Conservation (phyloP, 2,329 filamentous ascomycete genomes). For the Calonectria pseudoreteaudii region DNA sequence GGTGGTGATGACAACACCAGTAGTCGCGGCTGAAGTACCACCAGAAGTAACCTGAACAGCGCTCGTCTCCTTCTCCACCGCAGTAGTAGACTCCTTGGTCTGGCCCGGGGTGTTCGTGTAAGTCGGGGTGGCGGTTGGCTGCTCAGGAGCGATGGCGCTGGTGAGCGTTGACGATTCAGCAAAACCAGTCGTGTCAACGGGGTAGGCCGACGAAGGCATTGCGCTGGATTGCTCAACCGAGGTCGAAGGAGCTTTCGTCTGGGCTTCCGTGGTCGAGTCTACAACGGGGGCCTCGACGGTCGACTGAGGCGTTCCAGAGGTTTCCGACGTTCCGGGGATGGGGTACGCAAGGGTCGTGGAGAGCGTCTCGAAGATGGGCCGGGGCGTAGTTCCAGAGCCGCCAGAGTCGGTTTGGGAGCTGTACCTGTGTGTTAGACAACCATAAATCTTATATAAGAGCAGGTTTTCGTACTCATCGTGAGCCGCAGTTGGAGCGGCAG, state of each 20-base stretch:
- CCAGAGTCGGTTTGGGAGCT: constrained; percentile 27
- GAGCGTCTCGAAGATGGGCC: constrained; percentile 41
- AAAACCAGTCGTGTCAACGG: constrained; percentile 8
- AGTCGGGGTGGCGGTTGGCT: constrained; percentile 10
- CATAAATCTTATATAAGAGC: background rate
- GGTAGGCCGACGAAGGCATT: background rate
- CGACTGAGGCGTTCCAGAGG: background rate
- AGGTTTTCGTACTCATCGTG: constrained; percentile 31
- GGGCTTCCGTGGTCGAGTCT: background rate
- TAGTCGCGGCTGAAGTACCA: no score
- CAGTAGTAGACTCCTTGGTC: constrained; percentile 8
- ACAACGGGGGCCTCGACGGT: constrained; percentile 35
- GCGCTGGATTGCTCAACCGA: background rate
- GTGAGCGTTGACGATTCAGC: constrained; percentile 13
- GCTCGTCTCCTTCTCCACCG: constrained; percentile 1
- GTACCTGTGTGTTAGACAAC: constrained; percentile 24
- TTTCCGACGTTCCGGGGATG: constrained; percentile 29
- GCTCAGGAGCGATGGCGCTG: background rate
- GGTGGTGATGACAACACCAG: background rate
- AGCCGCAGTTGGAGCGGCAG: constrained; percentile 30
- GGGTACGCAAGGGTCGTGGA: constrained; percentile 34
- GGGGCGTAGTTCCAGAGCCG: constrained; percentile 34
- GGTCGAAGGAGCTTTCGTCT: background rate
- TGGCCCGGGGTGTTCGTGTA: background rate
- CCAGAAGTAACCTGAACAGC: constrained; percentile 16